Evolutionary conservation across 306 rosid species (phyloP).

Genomic region (Casuarina equisetifolia): DNA sequence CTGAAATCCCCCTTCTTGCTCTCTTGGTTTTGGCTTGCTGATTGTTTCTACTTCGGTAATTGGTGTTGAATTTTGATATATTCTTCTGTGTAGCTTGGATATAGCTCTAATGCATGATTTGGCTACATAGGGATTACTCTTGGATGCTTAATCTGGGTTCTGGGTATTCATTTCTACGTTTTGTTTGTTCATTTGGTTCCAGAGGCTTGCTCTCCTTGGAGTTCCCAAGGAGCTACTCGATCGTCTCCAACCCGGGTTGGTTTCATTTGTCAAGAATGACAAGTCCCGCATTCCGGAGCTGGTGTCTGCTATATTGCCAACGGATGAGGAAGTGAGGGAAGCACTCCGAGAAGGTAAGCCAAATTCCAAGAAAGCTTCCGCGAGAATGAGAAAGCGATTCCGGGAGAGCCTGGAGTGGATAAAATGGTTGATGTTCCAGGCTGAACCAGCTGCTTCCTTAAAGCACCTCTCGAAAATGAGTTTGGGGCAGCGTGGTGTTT

Average conservation of each 20-base stretch:
- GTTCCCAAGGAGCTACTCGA: slow-evolving; percentile 61
- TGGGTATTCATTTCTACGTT: slow-evolving; percentile 23
- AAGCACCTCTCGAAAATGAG: slow-evolving; percentile 56
- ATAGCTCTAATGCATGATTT: not conserved
- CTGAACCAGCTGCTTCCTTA: slow-evolving; percentile 55
- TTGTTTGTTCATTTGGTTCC: slow-evolving; percentile 27
- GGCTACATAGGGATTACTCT: too few species aligned
- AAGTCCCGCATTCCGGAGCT: slow-evolving; percentile 46
- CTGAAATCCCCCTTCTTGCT: not conserved
- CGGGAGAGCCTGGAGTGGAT: slow-evolving; percentile 75
- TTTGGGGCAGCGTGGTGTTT: slow-evolving; percentile 81
- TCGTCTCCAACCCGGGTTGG: slow-evolving; percentile 51
- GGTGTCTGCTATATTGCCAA: slow-evolving; percentile 66
- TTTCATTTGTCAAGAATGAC: slow-evolving; percentile 56
- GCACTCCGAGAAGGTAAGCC: slow-evolving; percentile 39
- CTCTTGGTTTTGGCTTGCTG: not conserved
- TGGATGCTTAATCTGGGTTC: not conserved
- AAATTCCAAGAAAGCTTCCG: slow-evolving; percentile 27
- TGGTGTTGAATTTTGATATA: not conserved
- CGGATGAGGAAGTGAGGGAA: slow-evolving; percentile 61
- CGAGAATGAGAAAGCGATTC: slow-evolving; percentile 43
- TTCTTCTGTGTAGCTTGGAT: not conserved
- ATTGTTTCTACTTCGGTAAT: not conserved
- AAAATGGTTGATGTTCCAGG: slow-evolving; percentile 97
- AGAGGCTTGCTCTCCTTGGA: slow-evolving; percentile 75